Evolutionary conservation across 495 filamentous ascomycete species (phyloP).

Genomic region (Paragyromitra xinjiangensis): DNA sequence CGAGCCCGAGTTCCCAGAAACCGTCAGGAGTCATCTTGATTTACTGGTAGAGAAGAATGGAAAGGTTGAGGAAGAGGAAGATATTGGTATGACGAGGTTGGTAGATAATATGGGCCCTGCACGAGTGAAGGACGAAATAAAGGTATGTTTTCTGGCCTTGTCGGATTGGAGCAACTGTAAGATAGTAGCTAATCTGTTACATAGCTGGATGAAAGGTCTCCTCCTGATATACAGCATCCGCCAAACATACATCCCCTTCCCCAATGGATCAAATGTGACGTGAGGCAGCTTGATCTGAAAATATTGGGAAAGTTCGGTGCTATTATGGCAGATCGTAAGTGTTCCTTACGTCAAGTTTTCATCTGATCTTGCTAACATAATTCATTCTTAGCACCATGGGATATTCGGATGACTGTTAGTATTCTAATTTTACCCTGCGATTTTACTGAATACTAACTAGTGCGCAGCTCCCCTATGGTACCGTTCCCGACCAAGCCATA

Average conservation of each 20-base stretch:
- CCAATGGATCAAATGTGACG: slow-evolving; percentile 50
- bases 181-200: slow-evolving; percentile 7
- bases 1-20: neutral
- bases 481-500: slow-evolving; percentile 49
- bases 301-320: slow-evolving; percentile 46
- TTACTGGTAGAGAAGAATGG: neutral
- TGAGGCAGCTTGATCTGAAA: slow-evolving; percentile 31
- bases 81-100: neutral
- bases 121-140: neutral
- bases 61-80: neutral
- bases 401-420: slow-evolving; percentile 52
- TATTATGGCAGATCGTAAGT: slow-evolving; percentile 50
- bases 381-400: slow-evolving; percentile 43
- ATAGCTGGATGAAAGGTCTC: neutral
- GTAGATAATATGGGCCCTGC: neutral
- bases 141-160: slow-evolving; percentile 17
- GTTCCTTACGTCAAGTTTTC: neutral
- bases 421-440: neutral
- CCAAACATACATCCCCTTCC: slow-evolving; percentile 4
- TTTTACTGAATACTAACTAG: neutral
- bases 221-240: neutral
- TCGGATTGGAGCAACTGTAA: neutral
- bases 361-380: slow-evolving; percentile 15
- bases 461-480: slow-evolving; percentile 46
- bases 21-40: neutral